phyloP scores from a whole-genome alignment of 371 early-diverging fungal species.

The Mortierella polycephala region DNA sequence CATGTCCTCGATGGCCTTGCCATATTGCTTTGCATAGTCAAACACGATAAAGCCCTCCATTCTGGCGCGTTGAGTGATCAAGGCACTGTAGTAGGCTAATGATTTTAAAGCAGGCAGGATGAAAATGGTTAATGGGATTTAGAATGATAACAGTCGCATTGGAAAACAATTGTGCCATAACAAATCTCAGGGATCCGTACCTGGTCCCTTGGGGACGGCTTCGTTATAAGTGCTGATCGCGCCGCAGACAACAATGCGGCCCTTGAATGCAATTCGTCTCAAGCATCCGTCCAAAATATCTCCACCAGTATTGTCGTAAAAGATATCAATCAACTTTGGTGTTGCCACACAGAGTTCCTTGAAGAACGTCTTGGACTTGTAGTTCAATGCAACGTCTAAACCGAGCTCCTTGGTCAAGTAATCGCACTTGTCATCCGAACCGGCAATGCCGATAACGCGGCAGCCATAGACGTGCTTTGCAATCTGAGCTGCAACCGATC shows the following conservation, averaged over 20 bases:
- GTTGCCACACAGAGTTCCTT: constrained; percentile 59
- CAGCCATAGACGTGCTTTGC: constrained; percentile 69
- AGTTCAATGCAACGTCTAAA: constrained; percentile 82
- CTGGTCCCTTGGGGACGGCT: constrained; percentile 53
- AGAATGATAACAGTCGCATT: background rate
- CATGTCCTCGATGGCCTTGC: constrained; percentile 69
- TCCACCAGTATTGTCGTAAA: constrained; percentile 83
- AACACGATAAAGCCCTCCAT: constrained; percentile 78
- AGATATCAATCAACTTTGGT: constrained; percentile 78
- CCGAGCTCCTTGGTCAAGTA: constrained; percentile 66
- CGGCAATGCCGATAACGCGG: constrained; percentile 77
- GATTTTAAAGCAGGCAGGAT: background rate
- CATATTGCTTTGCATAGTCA: constrained; percentile 64
- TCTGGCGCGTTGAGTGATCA: constrained; percentile 59
- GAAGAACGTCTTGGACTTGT: constrained; percentile 58
- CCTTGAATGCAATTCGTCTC: constrained; percentile 63
- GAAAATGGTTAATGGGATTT: background rate
- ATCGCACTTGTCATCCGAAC: constrained; percentile 77
- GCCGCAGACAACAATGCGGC: constrained; percentile 74
- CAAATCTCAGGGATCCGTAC: background rate
- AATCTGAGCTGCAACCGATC: constrained; percentile 75
- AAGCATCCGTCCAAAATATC: constrained; percentile 75
- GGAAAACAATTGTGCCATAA: background rate
- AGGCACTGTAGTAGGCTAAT: constrained; percentile 50
- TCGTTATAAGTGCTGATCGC: constrained; percentile 80